Base-by-base conservation (phyloP, 208 protist species). In the Trypanosoma lewisi region DNA sequence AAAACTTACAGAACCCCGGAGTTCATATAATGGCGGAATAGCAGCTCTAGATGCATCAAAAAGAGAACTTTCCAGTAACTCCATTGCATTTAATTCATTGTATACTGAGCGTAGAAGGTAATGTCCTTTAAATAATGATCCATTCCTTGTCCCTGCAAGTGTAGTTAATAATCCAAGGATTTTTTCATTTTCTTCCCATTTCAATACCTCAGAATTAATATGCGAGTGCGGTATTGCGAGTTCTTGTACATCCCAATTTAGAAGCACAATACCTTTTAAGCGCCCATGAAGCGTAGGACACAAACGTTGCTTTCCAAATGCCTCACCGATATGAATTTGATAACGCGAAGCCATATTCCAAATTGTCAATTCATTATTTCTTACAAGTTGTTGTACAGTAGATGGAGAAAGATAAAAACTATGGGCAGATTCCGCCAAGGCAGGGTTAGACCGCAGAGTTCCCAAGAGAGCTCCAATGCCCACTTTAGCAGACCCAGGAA, bases 401-500 rank as follows among this genome's bases (percentile, higher is more conserved):
- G 41, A 21, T 8, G 28, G 45, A 44, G 59, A 50, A 51, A 36
- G 57, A 17, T 54, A 8, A 51, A 71, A 71, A 12, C 4, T 44
- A n/a, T 70, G 59, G 14, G 59, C 50, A 25, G 56, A 28, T 37
- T 59, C 34, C 3, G 71, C 63, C 6, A 93, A 54, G 14, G 33
- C 52, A 0, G 81, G 74, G 61, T 93, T 93, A 9, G 86, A 67
- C 17, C 71, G 67, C 39, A 93, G 78, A 17, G 80, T 83, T 45
- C 86, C 86, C 11, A 89, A 53, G 0, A 87, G 69, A 19, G 86
- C 76, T 19, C 86, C 86, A 30, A 89, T 41, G 21, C 82, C 82
- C 12, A 89, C 80, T 7, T 30, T 47, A 11, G 86, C 71, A 7
- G 58, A 66, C 5, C 68, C 48, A 25, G 85, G 85, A 51, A 92